Evolutionary conservation across 129 eudicot species (phyloP).

Genomic region (Gnaphalium uliginosum): DNA sequence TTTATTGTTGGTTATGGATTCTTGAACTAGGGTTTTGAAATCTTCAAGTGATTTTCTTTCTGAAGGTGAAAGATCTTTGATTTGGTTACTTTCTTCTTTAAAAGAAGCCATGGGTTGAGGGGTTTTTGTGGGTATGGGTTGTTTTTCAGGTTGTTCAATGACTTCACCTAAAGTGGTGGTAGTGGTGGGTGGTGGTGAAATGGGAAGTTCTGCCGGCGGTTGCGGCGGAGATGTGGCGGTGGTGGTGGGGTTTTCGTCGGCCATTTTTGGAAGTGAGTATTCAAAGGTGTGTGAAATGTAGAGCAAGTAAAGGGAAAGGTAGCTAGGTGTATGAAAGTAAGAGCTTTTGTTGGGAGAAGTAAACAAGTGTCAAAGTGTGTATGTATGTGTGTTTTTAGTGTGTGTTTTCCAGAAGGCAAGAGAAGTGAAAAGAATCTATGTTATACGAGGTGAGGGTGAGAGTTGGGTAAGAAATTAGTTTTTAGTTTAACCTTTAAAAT

Average conservation of each 20-base stretch:
- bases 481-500: background rate
- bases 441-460: slow-evolving; percentile 11
- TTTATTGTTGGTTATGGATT: slow-evolving; percentile 38
- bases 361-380: background rate
- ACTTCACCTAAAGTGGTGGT: slow-evolving; percentile 27
- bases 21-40: slow-evolving; percentile 39
- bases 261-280: slow-evolving; percentile 26
- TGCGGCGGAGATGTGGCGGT: slow-evolving; percentile 26
- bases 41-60: slow-evolving; percentile 44
- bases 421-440: slow-evolving; percentile 18
- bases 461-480: background rate
- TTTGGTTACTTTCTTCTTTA: slow-evolving; percentile 57
- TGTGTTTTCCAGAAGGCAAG: background rate
- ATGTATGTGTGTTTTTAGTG: slow-evolving; percentile 6
- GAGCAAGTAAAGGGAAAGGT: slow-evolving; percentile 2
- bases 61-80: slow-evolving; percentile 46
- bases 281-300: slow-evolving; percentile 12
- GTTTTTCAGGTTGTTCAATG: slow-evolving; percentile 38
- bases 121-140: slow-evolving; percentile 30
- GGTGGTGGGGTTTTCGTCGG: slow-evolving; percentile 27
- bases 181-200: slow-evolving; percentile 29
- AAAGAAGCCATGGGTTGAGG: slow-evolving; percentile 42
- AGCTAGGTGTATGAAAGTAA: slow-evolving; percentile 16
- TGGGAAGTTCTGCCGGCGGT: slow-evolving; percentile 1
- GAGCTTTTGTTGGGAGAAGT: slow-evolving; percentile 21